Evolutionary conservation across 192 early-diverging fungal species (phyloP), one percentile per base, ranked within the genome.

Genomic region (Phlyctochytrium bullatum): DNA sequence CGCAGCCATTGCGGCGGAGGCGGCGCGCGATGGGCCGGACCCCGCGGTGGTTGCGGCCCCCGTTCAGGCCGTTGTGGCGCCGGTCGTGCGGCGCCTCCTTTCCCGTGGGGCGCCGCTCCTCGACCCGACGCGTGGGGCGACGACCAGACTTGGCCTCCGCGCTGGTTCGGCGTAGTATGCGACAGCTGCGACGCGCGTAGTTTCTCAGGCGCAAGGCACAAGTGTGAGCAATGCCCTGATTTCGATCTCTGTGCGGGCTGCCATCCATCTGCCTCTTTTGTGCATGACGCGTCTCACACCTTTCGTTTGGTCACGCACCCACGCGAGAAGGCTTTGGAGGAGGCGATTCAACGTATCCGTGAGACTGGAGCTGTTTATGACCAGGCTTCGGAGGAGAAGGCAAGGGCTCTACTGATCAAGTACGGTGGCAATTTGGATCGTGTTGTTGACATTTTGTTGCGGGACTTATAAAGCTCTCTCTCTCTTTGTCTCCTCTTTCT

Each of bases 401-500:
- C 30, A 2, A 31, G 58, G 30, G 72, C 70, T 3, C 65, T 77
- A 33, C 20, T 77, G 50, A 20, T 61, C 24, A 23, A 54, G 25
- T 68, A 77, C 34, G 56, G 62, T 1, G 72, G 72, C 20, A 68
- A 70, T 29, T 36, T 75, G 65, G 72, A 73, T 23, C 50, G 72
- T 24, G 75, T 74, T 34, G 66, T 75, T 3, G 75, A 75, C 50
- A 57, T 77, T 31, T 34, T 77, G 25, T 20, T 73, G 56, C 23
- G 54, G 58, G 61, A 69, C n/a, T 12, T 52, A 25, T 64, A 51
- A 20, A 47, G 40, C 40, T 47, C 20, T 20, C 40, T 6, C 40
- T 47, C 20, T 47, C n/a, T n/a, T n/a, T n/a, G n/a, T n/a, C n/a
- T n/a, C n/a, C 6, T 47, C 10, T 47, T 47, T 6, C 10, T 47